Evolutionary conservation across 441 rosid genomes (phyloP).

Genomic region (Aleurites moluccanus): DNA sequence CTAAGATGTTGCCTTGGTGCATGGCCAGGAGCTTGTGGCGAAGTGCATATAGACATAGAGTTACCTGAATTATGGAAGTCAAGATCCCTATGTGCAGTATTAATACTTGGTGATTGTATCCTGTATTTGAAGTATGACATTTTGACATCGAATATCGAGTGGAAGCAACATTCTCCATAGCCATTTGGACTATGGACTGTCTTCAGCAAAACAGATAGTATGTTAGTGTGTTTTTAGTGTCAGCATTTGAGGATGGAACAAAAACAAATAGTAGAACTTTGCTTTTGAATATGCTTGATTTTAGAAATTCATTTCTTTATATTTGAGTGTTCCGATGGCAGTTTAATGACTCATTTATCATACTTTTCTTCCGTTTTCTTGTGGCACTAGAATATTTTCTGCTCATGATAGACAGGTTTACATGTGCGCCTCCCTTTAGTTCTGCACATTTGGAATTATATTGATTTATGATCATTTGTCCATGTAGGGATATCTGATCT

Average conservation of each 20-base stretch:
- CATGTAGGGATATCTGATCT: background rate
- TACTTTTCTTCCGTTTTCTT: background rate
- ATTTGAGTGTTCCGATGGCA: background rate
- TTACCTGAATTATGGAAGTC: background rate
- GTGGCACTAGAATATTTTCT: background rate
- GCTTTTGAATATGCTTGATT: background rate
- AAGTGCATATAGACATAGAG: background rate
- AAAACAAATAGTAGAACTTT: background rate
- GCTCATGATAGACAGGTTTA: background rate
- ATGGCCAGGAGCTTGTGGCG: background rate
- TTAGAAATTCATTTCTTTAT: background rate
- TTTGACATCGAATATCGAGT: slow-evolving; percentile 4
- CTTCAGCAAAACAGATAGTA: background rate
- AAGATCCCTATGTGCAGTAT: background rate
- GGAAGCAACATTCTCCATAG: background rate
- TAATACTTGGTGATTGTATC: background rate
- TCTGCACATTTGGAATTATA: background rate
- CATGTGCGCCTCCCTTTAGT: background rate
- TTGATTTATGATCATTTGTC: background rate
- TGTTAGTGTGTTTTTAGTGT: background rate
- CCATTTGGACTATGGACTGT: slow-evolving; percentile 3
- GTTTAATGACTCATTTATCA: background rate
- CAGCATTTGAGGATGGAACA: slow-evolving; percentile 7
- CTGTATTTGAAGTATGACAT: background rate
- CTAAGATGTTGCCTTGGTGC: background rate